Base-by-base conservation (phyloP, 192 early-diverging fungal genomes). In the Allomyces macrogynus region DNA sequence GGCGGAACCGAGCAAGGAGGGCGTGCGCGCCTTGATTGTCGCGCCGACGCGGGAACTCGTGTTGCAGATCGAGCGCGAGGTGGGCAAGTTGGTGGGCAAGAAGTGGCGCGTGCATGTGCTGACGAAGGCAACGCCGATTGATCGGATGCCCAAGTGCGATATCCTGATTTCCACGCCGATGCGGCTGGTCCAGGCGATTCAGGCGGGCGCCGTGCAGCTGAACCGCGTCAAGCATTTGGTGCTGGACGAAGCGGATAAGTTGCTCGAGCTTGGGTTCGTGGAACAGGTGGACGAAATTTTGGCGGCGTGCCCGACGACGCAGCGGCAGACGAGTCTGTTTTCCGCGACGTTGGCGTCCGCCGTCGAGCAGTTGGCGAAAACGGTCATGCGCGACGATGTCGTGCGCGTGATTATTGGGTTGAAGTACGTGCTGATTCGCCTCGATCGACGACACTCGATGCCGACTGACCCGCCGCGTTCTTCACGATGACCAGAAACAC, bases 41-140 rank as follows among this genome's bases (percentile, higher is more conserved):
- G 86, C 93, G 23, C 95, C 95, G 1, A 99, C 93, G 0, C 76
- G 93, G 42, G 95, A 99, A 77, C 78, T 99, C 68, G 92, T 91
- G 10, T 67, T 66, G 43, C 80, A 94, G 88, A 95, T 96, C 57
- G 84, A 87, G 66, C 82, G 88, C 60, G 86, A 91, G 68, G 69
- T 94, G 66, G 77, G 83, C 64, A 86, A 86, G 63, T 69, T 98
- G 61, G 72, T 74, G 10, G 86, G 87, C 3, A 83, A 82, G 24
- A 88, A 89, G 63, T 87, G 96, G 69, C 87, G 86, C 66, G 80
- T 82, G 1, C 85, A 84, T 66, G 79, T 95, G 66, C 72, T 98
- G 71, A 89, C 89, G 22, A 96, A 95, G 71, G 67, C 85, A n/a
- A 83, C 80, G 11, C 84, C 81, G 3, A 14, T 57, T n/a, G 49